A percentile compares a stretch with the other conserved stretches of the same genome.
Evolutionary conservation across 192 early-diverging fungal species (phyloP).

Genomic region (Pilaira anomala): DNA sequence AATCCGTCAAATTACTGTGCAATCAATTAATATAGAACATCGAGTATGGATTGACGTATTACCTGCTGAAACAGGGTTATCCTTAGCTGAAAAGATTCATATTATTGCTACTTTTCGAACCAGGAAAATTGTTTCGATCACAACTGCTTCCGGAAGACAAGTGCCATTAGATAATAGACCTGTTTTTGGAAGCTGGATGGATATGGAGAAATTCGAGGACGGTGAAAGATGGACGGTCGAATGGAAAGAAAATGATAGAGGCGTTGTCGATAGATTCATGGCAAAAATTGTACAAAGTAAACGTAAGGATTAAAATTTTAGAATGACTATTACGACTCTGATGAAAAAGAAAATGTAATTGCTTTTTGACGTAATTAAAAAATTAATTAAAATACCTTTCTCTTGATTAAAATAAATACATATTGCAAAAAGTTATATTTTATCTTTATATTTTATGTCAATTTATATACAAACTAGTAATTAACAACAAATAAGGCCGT

Average conservation of each 20-base stretch:
- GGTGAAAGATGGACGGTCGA: constrained; percentile 35
- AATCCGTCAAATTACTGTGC: constrained; percentile 33
- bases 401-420: too few species aligned
- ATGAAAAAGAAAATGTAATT: background rate
- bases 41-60: constrained; percentile 33
- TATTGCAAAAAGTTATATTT: too few species aligned
- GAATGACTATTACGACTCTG: background rate
- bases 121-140: constrained; percentile 29
- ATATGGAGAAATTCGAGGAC: constrained; percentile 28
- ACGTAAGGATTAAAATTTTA: background rate
- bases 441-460: too few species aligned
- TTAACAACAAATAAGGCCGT: too few species aligned
- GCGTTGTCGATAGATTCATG: constrained; percentile 28
- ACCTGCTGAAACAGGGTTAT: constrained; percentile 32
- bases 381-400: background rate
- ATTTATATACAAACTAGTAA: too few species aligned
- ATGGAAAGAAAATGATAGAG: constrained; percentile 31
- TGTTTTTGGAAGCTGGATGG: constrained; percentile 35
- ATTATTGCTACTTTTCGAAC: constrained; percentile 34
- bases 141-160: constrained; percentile 23
- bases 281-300: constrained; percentile 28
- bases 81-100: constrained; percentile 33
- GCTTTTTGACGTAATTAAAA: background rate
- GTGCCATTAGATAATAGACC: constrained; percentile 32
- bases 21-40: constrained; percentile 33